Percentiles rank a stretch among this genome's conserved stretches.
Evolutionary conservation across 305 asterid genomes (phyloP).

Genomic region (Rubia peregrina): DNA sequence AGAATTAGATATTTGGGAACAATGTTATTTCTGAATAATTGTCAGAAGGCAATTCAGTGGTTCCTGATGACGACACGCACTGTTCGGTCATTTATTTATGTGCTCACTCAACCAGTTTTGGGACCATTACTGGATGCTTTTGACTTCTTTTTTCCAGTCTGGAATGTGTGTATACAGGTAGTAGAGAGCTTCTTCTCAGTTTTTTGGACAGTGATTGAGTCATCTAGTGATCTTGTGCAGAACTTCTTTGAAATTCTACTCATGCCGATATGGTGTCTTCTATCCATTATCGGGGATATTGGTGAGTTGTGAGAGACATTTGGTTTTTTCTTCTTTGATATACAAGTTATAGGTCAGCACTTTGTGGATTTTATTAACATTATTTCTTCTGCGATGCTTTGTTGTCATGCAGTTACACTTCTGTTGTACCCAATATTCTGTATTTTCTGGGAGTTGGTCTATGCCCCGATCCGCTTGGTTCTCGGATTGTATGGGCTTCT

Average conservation of each 20-base stretch:
- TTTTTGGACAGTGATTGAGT: slow-evolving; percentile 55
- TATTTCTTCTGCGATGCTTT: slow-evolving; percentile 8
- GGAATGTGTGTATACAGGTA: slow-evolving; percentile 45
- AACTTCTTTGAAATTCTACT: slow-evolving; percentile 53
- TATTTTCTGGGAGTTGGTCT: slow-evolving; percentile 59
- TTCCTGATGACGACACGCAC: slow-evolving; percentile 58
- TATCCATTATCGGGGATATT: slow-evolving; percentile 41
- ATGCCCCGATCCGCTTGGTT: slow-evolving; percentile 70
- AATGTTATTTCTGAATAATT: slow-evolving; percentile 90
- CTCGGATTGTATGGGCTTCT: slow-evolving; percentile 48
- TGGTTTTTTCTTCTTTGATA: background rate
- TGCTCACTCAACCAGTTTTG: slow-evolving; percentile 53
- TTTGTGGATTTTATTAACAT: slow-evolving; percentile 11
- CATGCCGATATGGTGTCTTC: slow-evolving; percentile 61
- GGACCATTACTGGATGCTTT: slow-evolving; percentile 56
- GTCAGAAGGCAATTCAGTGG: slow-evolving; percentile 88
- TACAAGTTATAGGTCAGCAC: background rate
- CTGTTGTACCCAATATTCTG: slow-evolving; percentile 68
- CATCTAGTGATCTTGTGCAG: slow-evolving; percentile 47
- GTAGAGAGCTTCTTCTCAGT: slow-evolving; percentile 54
- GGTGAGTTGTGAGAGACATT: slow-evolving; percentile 37
- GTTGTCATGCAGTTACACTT: slow-evolving; percentile 36
- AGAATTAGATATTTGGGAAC: slow-evolving; percentile 91
- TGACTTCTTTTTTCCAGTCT: slow-evolving; percentile 66
- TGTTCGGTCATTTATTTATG: slow-evolving; percentile 44